A percentile compares a stretch with the other conserved stretches of the same genome.
Conservation (phyloP, 345 rosid species). For the Linum trigynum region DNA sequence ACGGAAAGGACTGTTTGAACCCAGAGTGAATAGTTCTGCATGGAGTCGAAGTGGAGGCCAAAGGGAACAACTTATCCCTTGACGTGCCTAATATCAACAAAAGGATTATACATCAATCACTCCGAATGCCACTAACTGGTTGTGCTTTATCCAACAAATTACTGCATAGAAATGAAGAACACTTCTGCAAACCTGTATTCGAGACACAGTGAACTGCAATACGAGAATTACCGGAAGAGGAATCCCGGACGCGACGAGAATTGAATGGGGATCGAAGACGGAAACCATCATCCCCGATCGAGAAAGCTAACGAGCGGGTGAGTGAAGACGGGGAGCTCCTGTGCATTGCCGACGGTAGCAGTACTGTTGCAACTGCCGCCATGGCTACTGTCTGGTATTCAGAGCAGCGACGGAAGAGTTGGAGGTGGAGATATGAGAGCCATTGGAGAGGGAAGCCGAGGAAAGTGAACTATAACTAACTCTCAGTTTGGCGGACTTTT, state of each 20-base stretch:
- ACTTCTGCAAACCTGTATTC: too few relatives aligned
- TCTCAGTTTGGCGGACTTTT: background rate
- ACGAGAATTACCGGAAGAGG: background rate
- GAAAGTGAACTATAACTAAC: background rate
- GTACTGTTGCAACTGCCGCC: background rate
- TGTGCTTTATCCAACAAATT: too few relatives aligned
- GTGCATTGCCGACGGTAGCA: background rate
- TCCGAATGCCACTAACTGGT: too few relatives aligned
- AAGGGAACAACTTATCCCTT: background rate
- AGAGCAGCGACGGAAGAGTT: background rate
- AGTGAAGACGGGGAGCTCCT: background rate
- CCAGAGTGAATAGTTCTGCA: background rate
- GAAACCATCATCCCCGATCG: background rate
- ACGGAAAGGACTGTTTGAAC: background rate
- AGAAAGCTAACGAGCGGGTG: background rate
- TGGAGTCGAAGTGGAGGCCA: background rate
- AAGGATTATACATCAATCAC: background rate
- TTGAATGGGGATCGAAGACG: background rate
- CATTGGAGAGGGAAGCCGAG: background rate
- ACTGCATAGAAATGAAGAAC: too few relatives aligned
- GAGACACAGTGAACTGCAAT: background rate
- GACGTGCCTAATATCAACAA: background rate
- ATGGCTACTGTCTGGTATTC: background rate
- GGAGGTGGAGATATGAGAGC: background rate
- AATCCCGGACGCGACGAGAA: background rate